Percentiles rank a stretch among this genome's conserved stretches.
Evolutionary conservation across 1,284 basidiomycete species (phyloP).

Genomic region (Leccinum subfulvum): DNA sequence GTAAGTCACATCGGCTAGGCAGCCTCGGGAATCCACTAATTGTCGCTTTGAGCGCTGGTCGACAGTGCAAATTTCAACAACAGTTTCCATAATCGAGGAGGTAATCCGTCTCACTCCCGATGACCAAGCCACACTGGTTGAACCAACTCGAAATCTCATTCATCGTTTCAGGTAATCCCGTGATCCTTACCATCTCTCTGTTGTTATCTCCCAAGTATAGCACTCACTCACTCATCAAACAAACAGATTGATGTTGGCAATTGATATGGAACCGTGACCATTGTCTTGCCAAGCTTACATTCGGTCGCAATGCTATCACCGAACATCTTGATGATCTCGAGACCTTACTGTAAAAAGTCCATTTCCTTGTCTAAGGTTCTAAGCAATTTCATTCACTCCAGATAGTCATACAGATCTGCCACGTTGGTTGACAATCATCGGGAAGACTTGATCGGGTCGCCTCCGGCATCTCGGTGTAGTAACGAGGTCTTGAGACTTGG

Average conservation of each 20-base stretch:
- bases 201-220: background rate
- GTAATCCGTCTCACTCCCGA: background rate
- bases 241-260: background rate
- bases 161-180: background rate
- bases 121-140: background rate
- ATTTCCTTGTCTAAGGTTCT: no score
- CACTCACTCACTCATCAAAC: no score
- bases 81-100: background rate
- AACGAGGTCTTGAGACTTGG: no score
- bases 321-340: no score
- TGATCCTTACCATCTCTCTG: background rate
- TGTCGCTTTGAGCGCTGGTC: background rate
- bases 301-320: background rate
- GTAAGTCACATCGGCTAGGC: background rate
- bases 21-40: background rate
- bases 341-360: no score
- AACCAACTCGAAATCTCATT: background rate
- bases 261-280: background rate
- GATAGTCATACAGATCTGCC: no score
- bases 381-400: no score
- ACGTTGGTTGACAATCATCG: no score
- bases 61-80: background rate
- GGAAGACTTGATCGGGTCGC: no score
- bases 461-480: no score
- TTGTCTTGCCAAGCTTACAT: background rate